These are phyloP conservation scores for Solanum hybrid DNA, from an alignment of 305 asterid genomes.

Conservation along the genomic window DNA sequence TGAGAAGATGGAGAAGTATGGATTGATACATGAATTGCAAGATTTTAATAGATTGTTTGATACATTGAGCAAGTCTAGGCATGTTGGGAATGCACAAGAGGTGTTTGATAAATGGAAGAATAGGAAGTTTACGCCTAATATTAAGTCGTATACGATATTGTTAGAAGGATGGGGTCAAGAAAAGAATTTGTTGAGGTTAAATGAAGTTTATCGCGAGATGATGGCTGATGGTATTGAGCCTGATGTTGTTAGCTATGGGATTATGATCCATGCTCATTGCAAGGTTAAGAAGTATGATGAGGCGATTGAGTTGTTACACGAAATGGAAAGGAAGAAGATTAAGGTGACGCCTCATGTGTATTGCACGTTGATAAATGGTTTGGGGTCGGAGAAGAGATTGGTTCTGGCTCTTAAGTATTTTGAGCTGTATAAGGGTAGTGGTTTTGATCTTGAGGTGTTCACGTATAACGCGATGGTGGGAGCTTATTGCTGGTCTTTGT, in stretches of 20 bases:
- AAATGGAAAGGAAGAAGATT: slow-evolving; percentile 49
- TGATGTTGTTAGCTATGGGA: slow-evolving; percentile 74
- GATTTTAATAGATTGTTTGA: slow-evolving; percentile 77
- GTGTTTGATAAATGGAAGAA: slow-evolving; percentile 67
- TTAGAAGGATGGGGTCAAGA: slow-evolving; percentile 82
- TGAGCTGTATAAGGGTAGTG: slow-evolving; percentile 35
- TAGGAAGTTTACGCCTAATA: slow-evolving; percentile 40
- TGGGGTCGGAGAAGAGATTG: slow-evolving; percentile 64
- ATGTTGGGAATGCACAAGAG: slow-evolving; percentile 54
- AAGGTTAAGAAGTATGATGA: slow-evolving; percentile 41
- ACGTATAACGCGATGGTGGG: slow-evolving; percentile 76
- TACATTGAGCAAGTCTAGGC: slow-evolving; percentile 56
- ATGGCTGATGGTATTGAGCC: slow-evolving; percentile 47
- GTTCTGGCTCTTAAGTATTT: slow-evolving; percentile 52
- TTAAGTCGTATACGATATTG: slow-evolving; percentile 54
- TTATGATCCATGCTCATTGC: slow-evolving; percentile 55
- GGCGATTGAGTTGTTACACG: slow-evolving; percentile 37
- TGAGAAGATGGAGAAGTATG: slow-evolving; percentile 70
- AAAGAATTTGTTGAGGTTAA: slow-evolving; percentile 40
- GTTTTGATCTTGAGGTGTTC: slow-evolving; percentile 41
- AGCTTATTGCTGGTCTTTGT: slow-evolving; percentile 67
- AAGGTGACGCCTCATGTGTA: slow-evolving; percentile 69
- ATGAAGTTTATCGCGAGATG: slow-evolving; percentile 75
- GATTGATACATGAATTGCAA: slow-evolving; percentile 42
- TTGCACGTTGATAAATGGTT: slow-evolving; percentile 69